Conservation (phyloP, 139 green algal genomes). For the Chlamydomonas sp. region DNA sequence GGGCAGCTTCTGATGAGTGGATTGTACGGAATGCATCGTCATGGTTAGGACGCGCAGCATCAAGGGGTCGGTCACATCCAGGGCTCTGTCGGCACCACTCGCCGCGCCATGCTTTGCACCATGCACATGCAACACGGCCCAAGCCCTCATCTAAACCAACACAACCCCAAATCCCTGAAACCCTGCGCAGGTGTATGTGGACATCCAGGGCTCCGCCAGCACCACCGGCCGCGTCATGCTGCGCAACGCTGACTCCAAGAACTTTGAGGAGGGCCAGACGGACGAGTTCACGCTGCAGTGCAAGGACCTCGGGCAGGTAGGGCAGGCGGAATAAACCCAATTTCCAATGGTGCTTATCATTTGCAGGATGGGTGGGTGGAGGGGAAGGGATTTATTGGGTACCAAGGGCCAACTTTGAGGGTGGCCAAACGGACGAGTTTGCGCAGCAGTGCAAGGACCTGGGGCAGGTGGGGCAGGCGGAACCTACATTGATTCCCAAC, state of each 20-base stretch:
- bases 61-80: too few relatives aligned
- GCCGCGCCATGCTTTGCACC: too few relatives aligned
- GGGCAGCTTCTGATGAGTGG: too few relatives aligned
- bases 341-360: too few relatives aligned
- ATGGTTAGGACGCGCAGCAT: too few relatives aligned
- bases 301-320: constrained; percentile 21
- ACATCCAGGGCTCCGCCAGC: constrained; percentile 23
- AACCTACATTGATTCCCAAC: too few relatives aligned
- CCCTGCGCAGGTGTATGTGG: constrained; percentile 40
- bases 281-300: constrained; percentile 42
- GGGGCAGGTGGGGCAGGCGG: constrained; percentile 13
- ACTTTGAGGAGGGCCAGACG: constrained; percentile 38
- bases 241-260: constrained; percentile 14
- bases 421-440: constrained; percentile 38
- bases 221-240: constrained; percentile 16
- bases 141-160: not conserved
- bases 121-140: too few relatives aligned
- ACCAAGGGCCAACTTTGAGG: constrained; percentile 50
- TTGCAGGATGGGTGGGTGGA: too few relatives aligned
- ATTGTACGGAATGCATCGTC: too few relatives aligned
- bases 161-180: constrained; percentile 13
- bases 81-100: too few relatives aligned
- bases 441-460: constrained; percentile 25
- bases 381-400: too few relatives aligned
- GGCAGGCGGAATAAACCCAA: too few relatives aligned